Evolutionary conservation across 768 basidiomycete genomes (phyloP).

Genomic region (Lactarius vividus): DNA sequence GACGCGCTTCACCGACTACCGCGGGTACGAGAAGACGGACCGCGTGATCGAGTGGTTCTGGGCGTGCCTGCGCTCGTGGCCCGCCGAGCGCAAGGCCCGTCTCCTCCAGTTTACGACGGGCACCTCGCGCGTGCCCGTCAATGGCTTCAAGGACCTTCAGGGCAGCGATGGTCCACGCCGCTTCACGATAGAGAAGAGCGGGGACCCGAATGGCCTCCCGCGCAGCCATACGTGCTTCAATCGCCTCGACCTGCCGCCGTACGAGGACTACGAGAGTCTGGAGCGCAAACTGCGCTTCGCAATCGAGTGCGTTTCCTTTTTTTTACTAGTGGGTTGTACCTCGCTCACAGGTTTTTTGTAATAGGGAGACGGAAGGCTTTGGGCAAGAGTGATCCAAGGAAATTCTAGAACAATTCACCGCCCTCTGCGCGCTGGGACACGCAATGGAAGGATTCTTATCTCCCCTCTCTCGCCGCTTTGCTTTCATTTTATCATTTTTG

Average conservation of each 20-base stretch:
- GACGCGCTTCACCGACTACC: constrained; percentile 71
- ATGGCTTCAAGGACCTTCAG: constrained; percentile 93
- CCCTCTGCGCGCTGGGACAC: neutral
- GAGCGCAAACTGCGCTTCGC: constrained; percentile 84
- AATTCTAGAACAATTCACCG: neutral
- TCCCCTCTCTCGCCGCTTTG: neutral
- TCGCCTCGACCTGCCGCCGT: constrained; percentile 82
- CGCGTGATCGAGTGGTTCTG: too few relatives aligned
- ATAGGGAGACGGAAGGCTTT: constrained; percentile 76
- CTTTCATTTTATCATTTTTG: neutral
- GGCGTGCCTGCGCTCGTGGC: too few relatives aligned
- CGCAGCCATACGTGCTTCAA: constrained; percentile 96
- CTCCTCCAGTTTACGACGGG: constrained; percentile 87
- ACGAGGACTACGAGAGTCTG: constrained; percentile 81
- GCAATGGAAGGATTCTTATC: neutral
- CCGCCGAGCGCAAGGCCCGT: constrained; percentile 42
- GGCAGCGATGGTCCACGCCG: constrained; percentile 89
- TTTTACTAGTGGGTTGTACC: constrained; percentile 1
- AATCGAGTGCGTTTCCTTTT: constrained; percentile 58
- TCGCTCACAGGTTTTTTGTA: neutral
- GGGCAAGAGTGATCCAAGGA: constrained; percentile 35
- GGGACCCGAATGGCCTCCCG: constrained; percentile 83
- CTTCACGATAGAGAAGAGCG: constrained; percentile 94
- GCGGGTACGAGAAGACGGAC: constrained; percentile 35
- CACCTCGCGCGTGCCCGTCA: constrained; percentile 82